Base-by-base conservation (phyloP, 345 rosid genomes). In the Lepidium didymum region DNA sequence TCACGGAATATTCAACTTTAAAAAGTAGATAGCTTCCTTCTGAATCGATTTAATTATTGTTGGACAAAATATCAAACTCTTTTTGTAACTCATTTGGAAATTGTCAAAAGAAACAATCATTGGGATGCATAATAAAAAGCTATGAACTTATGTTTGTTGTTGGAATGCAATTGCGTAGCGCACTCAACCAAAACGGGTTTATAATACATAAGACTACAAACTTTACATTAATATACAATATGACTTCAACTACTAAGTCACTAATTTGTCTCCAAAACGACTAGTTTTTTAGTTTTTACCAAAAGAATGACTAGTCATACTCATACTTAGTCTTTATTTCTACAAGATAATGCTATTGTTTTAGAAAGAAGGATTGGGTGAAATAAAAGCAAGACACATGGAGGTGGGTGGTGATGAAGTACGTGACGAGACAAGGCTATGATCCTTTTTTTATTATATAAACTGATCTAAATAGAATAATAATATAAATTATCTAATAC, bases 341-440 rank as follows among this genome's bases (percentile, higher is more conserved):
- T n/a, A n/a, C n/a, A n/a, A 49, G 49, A 29, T 53, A 29, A 29
- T 29, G 15, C 6, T 14, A 33, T 36, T 27, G 13, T 38, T 11
- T 16, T 1, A 41, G 8, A 33, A 34, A 55, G 34, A 66, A 31
- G 23, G 8, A n/a, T 49, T 36, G 23, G 23, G 52, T 42, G 7
- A 2, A 37, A 38, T 50, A 14, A 41, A 41, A 25, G 11, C 11
- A 15, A 47, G n/a, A 64, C 49, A 64, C 27, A 5, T 37, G n/a
- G 36, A 50, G 60, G 18, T 31, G 13, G 34, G 18, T 51, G 5
- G 70, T 41, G 33, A 52, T 66, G 52, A 41, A 66, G 42, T 42
- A 66, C 27, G 62, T 66, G 70, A 66, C 61, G 52, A 53, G 18
- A 38, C 23, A 55, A 54, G 12, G 49, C 15, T 27, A 40, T 38